These are phyloP conservation scores for Xanthoceras sorbifolium DNA, from an alignment of 345 rosid genomes.

Conservation along the genomic window DNA sequence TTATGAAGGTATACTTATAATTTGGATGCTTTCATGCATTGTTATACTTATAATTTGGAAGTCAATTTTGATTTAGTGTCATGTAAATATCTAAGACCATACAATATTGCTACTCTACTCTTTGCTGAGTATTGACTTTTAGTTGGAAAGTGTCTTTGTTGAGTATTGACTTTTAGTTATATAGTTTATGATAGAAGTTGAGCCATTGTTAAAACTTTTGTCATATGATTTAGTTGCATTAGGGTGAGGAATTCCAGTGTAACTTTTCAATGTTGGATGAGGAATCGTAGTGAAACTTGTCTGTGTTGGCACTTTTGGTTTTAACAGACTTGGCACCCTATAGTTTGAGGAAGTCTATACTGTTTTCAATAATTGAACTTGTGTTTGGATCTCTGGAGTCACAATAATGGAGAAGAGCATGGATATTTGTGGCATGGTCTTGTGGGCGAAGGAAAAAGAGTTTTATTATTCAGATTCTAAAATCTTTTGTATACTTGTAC, in stretches of 20 bases:
- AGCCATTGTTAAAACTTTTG: not conserved
- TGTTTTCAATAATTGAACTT: not conserved
- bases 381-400: not conserved
- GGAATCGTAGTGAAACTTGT: no score
- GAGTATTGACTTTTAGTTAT: no score
- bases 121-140: no score
- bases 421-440: not conserved
- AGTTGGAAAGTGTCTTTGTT: no score
- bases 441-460: not conserved
- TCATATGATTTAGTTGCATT: no score
- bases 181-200: not conserved
- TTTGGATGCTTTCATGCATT: no score
- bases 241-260: no score
- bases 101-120: no score
- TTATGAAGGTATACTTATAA: slow-evolving; percentile 82
- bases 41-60: no score
- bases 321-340: not conserved
- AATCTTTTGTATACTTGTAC: not conserved
- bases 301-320: no score
- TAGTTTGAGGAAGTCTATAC: no score
- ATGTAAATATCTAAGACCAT: not conserved
- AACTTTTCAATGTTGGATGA: no score
- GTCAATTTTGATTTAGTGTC: not conserved
- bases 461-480: not conserved
- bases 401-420: not conserved